phyloP scores from a whole-genome alignment of 805 yeast genomes.

The Cyberlindnera veronae region DNA sequence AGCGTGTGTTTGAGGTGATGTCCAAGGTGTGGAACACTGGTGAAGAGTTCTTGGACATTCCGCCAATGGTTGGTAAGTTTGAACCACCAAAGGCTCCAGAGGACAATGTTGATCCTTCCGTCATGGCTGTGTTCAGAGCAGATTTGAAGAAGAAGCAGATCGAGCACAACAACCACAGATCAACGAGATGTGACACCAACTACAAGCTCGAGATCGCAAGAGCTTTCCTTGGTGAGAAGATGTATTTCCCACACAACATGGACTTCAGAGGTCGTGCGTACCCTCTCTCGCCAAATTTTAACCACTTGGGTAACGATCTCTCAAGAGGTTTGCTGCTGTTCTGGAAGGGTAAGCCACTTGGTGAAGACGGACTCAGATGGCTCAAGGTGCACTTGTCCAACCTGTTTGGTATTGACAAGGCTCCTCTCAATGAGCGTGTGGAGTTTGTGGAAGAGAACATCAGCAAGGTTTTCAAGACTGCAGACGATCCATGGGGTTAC shows the following conservation, averaged over 20 bases:
- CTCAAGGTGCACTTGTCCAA: slow-evolving; percentile 73
- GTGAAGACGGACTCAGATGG: slow-evolving; percentile 66
- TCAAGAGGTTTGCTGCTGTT: slow-evolving; percentile 67
- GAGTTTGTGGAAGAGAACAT: slow-evolving; percentile 55
- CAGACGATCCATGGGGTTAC: slow-evolving; percentile 55
- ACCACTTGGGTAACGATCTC: slow-evolving; percentile 77
- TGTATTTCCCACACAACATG: slow-evolving; percentile 76
- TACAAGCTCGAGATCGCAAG: slow-evolving; percentile 94
- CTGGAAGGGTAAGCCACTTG: slow-evolving; percentile 74
- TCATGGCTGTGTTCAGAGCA: slow-evolving; percentile 63
- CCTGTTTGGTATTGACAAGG: slow-evolving; percentile 71
- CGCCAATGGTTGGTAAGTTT: slow-evolving; percentile 48
- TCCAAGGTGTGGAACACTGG: slow-evolving; percentile 87
- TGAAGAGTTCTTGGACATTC: slow-evolving; percentile 65
- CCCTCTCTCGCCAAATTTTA: slow-evolving; percentile 76
- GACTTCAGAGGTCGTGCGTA: slow-evolving; percentile 86
- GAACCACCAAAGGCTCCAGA: slow-evolving; percentile 57
- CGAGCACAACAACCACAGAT: slow-evolving; percentile 64
- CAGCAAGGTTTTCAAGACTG: slow-evolving; percentile 53
- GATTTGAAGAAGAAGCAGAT: slow-evolving; percentile 53
- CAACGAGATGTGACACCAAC: slow-evolving; percentile 90
- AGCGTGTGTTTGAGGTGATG: slow-evolving; percentile 61
- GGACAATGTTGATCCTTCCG: slow-evolving; percentile 67
- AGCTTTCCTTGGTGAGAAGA: slow-evolving; percentile 77
- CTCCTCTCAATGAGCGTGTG: slow-evolving; percentile 61